Percentiles rank a stretch among this genome's conserved stretches.
These are phyloP conservation scores for Pseudohyphozyma bogoriensis DNA, from an alignment of 768 basidiomycete genomes.

Conservation along the genomic window DNA sequence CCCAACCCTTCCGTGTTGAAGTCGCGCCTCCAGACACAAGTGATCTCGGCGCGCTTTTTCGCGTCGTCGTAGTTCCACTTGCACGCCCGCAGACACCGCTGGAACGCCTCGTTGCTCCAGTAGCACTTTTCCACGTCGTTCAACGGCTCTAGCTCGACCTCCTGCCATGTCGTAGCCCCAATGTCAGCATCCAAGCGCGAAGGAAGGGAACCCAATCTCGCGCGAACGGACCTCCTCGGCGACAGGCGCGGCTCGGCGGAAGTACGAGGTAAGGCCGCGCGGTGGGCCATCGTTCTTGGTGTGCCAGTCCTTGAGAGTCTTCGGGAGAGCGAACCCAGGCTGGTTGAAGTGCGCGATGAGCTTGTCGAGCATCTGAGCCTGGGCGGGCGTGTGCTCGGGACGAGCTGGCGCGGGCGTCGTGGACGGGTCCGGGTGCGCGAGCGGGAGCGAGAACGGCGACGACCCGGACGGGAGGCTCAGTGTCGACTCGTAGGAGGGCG, in stretches of 20 bases:
- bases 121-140: slow-evolving; percentile 29
- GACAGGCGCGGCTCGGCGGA: not conserved
- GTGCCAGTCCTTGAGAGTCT: slow-evolving; percentile 17
- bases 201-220: too few species aligned
- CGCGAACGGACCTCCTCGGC: not conserved
- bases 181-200: too few species aligned
- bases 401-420: slow-evolving; percentile 12
- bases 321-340: slow-evolving; percentile 18
- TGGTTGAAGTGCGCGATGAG: slow-evolving; percentile 28
- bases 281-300: slow-evolving; percentile 31
- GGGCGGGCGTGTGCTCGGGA: slow-evolving; percentile 12
- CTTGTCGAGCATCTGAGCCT: slow-evolving; percentile 20
- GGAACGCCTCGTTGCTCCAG: slow-evolving; percentile 37
- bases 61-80: slow-evolving; percentile 55
- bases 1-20: slow-evolving; percentile 58
- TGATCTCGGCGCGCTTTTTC: slow-evolving; percentile 58
- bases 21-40: slow-evolving; percentile 69
- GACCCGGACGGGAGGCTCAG: not conserved
- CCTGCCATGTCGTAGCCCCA: too few species aligned
- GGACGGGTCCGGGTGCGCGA: slow-evolving; percentile 9
- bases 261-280: slow-evolving; percentile 3
- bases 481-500: not conserved
- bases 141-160: slow-evolving; percentile 2
- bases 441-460: slow-evolving; percentile 10
- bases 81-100: slow-evolving; percentile 63